phyloP scores from a whole-genome alignment of 1,139 yeast species.

The Lodderomyces theae region DNA sequence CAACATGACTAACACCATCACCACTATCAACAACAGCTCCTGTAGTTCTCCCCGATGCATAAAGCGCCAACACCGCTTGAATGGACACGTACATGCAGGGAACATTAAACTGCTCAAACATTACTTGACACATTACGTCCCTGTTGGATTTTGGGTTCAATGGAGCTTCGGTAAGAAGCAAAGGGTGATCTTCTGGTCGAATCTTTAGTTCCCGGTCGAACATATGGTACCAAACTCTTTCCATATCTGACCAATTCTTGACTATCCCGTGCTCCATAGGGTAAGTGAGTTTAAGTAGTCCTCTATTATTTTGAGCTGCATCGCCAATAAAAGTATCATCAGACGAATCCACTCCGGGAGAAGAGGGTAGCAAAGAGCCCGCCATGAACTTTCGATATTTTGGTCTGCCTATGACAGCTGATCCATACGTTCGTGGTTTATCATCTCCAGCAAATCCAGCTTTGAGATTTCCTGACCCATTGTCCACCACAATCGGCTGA shows the following conservation, averaged over 20 bases:
- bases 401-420: slow-evolving; percentile 70
- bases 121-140: slow-evolving; percentile 68
- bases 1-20: slow-evolving; percentile 86
- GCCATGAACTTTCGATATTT: slow-evolving; percentile 86
- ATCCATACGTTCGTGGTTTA: slow-evolving; percentile 57
- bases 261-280: slow-evolving; percentile 84
- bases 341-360: slow-evolving; percentile 5
- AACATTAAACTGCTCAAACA: slow-evolving; percentile 81
- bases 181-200: slow-evolving; percentile 51
- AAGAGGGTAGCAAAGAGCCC: slow-evolving; percentile 51
- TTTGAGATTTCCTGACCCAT: slow-evolving; percentile 86
- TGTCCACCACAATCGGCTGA: slow-evolving; percentile 90
- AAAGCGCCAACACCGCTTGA: slow-evolving; percentile 81
- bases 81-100: slow-evolving; percentile 83
- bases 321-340: slow-evolving; percentile 62
- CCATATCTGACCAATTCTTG: slow-evolving; percentile 87
- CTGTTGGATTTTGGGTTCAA: slow-evolving; percentile 72
- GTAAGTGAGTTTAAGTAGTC: slow-evolving; percentile 63
- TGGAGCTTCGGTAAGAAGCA: slow-evolving; percentile 87
- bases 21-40: slow-evolving; percentile 90
- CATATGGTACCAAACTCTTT: slow-evolving; percentile 65
- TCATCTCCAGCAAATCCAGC: slow-evolving; percentile 96
- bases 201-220: slow-evolving; percentile 58
- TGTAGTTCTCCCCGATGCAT: slow-evolving; percentile 88
- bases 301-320: slow-evolving; percentile 71